Evolutionary conservation across 805 yeast species (phyloP), one percentile per base, ranked within the genome.

Genomic region (Candida andamanensis): DNA sequence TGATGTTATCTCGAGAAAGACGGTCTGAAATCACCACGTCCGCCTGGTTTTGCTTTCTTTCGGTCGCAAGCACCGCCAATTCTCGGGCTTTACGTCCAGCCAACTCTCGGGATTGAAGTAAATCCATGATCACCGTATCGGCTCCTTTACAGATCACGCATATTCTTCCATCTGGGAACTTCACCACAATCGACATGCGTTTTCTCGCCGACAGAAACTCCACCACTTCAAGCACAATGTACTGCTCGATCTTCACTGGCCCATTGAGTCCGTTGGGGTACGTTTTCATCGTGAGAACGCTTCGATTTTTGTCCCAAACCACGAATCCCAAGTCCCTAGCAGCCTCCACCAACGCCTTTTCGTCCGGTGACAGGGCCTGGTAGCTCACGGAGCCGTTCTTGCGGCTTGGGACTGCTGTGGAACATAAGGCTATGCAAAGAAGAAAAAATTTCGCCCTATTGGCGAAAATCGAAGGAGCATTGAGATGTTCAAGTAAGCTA

Each of bases 281-380:
- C 0, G 86, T 74, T 44, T 89, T 79, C 15, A 92, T 59, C 0
- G 80, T 72, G 28, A 92, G 53, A 1, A 60, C 54, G 36, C 72
- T 73, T 28, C 75, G 76, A 38, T 75, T 75, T 33, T 83, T 74
- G 37, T 85, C 86, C 35, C 65, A 69, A 6, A 89, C 83, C n/a
- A 89, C 78, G 54, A 69, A 92, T 0, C 99, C 99, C 68, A 92
- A 69, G 50, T 92, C 98, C 44, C 95, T 71, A 0, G 98, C 98
- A 1, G 97, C 98, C 28, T 81, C 76, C 3, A 92, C 90, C 18
- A 92, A 62, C 0, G 99, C 98, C 30, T 89, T 59, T 54, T 92
- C 99, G 58, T 92, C 99, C 0, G 98, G 99, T 0, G 97, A 89
- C 0, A 97, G 78, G 0, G 97, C 85, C 52, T 90, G 97, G 47